Base-by-base conservation (phyloP, 179 eudicot species). In the Nepenthes alata region DNA sequence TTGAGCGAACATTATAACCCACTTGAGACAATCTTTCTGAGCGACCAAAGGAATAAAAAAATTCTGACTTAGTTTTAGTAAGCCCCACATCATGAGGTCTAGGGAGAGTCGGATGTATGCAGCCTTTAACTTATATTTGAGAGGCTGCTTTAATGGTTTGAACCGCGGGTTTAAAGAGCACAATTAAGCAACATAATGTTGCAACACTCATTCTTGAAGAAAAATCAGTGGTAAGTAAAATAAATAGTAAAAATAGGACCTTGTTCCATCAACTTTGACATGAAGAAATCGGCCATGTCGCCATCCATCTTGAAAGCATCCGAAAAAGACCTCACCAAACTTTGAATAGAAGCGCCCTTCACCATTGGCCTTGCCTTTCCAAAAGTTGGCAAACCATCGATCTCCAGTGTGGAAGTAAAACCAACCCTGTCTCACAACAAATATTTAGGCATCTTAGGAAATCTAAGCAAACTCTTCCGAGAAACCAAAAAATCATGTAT, bases 361-460 rank as follows among this genome's bases (percentile, higher is more conserved):
- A 63, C 96, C 98, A 72, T 86, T 86, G 35, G 98, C 91, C 73
- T 77, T 85, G 11, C 98, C 98, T 78, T 91, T 91, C 98, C 98
- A 91, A 64, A 91, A 91, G 72, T 91, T 88, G 13, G 72, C 94
- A 78, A 91, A 91, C 98, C 96, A 91, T 73, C 98, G 74, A 78
- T 91, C 98, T 62, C 98, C 98, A 9, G 83, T 81, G 61, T 81
- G 87, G 75, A 88, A 91, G 66, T 88, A 91, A 38, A 91, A 68
- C 98, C 98, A 91, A 44, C 98, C 98, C 98, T 91, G 25, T 45
- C 62, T 2, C 57, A 67, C 36, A n/a, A 57, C 44, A 44, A 2
- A 1, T 35, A 41, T 12, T 25, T 55, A 38, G 44, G 38, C 60
- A 65, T 47, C 58, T 56, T 45, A 71, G 39, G 51, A 6, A 16